These are phyloP conservation scores for Clarireedia monteithiana DNA, from an alignment of 2,329 filamentous ascomycete species.

Conservation along the genomic window DNA sequence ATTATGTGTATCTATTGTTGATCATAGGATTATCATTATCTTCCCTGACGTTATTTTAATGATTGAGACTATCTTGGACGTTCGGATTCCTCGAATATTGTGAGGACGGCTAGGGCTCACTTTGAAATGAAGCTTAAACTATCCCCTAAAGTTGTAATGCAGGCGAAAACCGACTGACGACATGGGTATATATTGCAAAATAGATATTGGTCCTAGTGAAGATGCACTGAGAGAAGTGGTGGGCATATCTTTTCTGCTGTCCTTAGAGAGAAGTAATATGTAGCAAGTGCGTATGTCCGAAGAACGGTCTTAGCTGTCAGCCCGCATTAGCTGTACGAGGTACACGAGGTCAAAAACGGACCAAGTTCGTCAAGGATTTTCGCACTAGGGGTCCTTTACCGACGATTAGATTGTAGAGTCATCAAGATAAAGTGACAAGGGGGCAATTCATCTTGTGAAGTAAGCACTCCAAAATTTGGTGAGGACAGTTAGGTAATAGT, in stretches of 20 bases:
- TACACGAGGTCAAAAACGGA: conserved; percentile 2
- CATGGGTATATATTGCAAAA: background rate
- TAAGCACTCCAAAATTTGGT: conserved; percentile 9
- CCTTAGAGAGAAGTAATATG: background rate
- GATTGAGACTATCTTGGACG: background rate
- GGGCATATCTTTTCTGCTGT: background rate
- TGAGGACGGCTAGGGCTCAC: background rate
- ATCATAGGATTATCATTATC: too few species aligned
- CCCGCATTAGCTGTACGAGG: conserved; percentile 11
- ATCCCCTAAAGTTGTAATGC: background rate
- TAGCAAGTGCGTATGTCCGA: conserved; percentile 2
- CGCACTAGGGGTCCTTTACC: conserved; percentile 6
- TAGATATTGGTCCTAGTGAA: background rate
- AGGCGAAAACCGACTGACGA: background rate
- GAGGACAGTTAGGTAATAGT: conserved; percentile 19
- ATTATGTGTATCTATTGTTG: too few species aligned
- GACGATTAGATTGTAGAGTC: conserved; percentile 11
- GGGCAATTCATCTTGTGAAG: background rate
- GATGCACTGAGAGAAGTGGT: background rate
- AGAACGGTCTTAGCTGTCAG: conserved; percentile 14
- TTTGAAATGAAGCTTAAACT: background rate
- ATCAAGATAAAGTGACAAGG: conserved; percentile 7
- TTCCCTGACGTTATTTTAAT: conserved; percentile 7
- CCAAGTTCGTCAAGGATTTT: background rate
- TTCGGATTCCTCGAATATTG: too few species aligned